phyloP scores from a whole-genome alignment of 2,329 filamentous ascomycete genomes.

The Phialocephala subalpina region DNA sequence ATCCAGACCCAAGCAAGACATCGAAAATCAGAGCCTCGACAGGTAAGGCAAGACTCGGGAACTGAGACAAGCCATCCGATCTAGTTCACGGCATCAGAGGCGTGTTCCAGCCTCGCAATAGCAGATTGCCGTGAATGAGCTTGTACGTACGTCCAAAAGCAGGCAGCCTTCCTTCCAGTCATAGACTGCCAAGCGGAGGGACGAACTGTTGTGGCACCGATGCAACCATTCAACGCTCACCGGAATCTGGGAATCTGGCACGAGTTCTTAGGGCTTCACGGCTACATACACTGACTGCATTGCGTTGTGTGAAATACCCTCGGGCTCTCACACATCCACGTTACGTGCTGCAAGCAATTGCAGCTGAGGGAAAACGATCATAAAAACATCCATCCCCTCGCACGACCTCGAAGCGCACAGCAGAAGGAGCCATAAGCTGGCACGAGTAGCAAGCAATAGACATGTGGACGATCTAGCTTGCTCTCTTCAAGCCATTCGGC shows the following conservation, averaged over 20 bases:
- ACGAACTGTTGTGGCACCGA: slow-evolving; percentile 27
- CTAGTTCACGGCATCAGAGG: neutral
- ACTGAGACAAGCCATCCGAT: slow-evolving; percentile 9
- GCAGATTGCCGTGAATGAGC: slow-evolving; percentile 21
- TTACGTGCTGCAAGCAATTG: slow-evolving; percentile 23
- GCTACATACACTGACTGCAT: slow-evolving; percentile 22
- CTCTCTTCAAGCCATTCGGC: slow-evolving; percentile 4
- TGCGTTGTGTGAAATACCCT: slow-evolving; percentile 13
- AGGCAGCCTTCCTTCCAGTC: slow-evolving; percentile 4
- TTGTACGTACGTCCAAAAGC: neutral
- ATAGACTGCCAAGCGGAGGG: slow-evolving; percentile 23
- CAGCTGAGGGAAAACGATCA: slow-evolving; percentile 27
- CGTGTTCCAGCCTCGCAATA: slow-evolving; percentile 19
- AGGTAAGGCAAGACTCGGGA: slow-evolving; percentile 10
- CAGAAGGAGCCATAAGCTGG: slow-evolving; percentile 12
- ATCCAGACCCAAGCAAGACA: slow-evolving; percentile 11
- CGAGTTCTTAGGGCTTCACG: slow-evolving; percentile 13
- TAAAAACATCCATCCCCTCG: slow-evolving; percentile 13
- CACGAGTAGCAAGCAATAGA: neutral
- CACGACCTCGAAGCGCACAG: slow-evolving; percentile 18
- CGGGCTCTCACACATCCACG: slow-evolving; percentile 22
- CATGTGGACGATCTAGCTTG: neutral
- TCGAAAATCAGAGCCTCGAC: slow-evolving; percentile 14
- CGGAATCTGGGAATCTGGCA: slow-evolving; percentile 28
- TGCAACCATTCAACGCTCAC: slow-evolving; percentile 11